Base-by-base conservation (phyloP, 352 stramenopile species). In the Phytophthora cryptogea region DNA sequence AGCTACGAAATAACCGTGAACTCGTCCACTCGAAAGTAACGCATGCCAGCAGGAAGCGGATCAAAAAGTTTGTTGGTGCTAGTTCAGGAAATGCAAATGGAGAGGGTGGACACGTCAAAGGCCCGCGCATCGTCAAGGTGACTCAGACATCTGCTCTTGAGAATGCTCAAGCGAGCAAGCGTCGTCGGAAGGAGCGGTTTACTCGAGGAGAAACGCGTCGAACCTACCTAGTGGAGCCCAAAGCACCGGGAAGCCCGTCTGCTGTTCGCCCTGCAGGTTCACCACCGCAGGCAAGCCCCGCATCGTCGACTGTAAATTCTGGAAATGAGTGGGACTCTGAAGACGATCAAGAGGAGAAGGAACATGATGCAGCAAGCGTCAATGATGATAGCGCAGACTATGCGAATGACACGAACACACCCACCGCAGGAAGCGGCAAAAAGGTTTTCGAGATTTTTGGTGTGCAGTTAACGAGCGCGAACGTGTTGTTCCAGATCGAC, bases 1-100 rank as follows among this genome's bases (percentile, higher is more conserved):
- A 94, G 60, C 65, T 94, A 36, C 80, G 85, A 46, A 90, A 90
- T 44, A 92, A 89, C 45, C 80, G 83, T 11, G 80, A 90, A 49
- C 73, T 94, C n/a, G 76, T 94, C 46, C 83, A 90, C 45, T 76
- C 82, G 0, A 89, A 91, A 33, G 80, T 94, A 46, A 90, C 78
- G 17, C 81, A 89, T 55, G 69, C 78, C 28, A 85, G 54, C 20
- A 72, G 81, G 14, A 90, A 90, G 43, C 74, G 81, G 26, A 82
- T 70, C 14, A 90, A 89, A 30, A 90, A 90, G 46, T 86, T 78
- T 42, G 45, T 60, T 7, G 54, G 52, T 46, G 51, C 53, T 33
- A 71, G 52, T 26, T 66, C 51, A 45, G 56, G 51, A 17, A 63
- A 69, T 30, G 52, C 39, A 1, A 67, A 64, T 63, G 63, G 63